Conservation (phyloP, 139 green algal species). For the Tetradesmus obliquus region DNA sequence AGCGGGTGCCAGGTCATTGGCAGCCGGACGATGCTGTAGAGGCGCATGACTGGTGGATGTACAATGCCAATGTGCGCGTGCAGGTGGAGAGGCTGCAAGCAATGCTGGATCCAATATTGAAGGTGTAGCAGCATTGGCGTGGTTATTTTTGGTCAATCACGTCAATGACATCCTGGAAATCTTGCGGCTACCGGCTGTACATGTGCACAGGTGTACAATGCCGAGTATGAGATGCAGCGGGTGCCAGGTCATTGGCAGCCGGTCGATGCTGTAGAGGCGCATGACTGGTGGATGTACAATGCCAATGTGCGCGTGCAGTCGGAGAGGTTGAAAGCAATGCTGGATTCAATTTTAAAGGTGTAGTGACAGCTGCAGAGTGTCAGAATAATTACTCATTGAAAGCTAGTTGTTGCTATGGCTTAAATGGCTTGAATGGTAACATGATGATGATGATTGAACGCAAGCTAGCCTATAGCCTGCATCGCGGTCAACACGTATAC, state of each 20-base stretch:
- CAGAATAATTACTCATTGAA: no score
- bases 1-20: neutral
- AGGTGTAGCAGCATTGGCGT: no score
- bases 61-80: slow-evolving; percentile 7
- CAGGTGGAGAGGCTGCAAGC: neutral
- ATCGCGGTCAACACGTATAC: no score
- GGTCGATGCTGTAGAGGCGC: neutral
- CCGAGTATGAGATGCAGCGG: neutral
- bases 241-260: neutral
- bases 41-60: neutral
- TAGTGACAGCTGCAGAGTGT: no score
- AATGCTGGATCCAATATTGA: neutral
- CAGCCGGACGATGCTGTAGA: neutral
- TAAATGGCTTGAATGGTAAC: no score
- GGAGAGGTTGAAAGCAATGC: neutral
- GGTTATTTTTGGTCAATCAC: no score
- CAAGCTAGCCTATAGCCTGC: no score
- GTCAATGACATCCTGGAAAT: no score
- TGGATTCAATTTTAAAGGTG: neutral
- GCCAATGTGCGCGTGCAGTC: neutral
- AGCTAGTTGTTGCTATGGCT: no score
- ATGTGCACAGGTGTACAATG: neutral
- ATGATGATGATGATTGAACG: no score
- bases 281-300: slow-evolving; percentile 5
- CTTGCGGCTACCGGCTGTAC: no score